These are phyloP conservation scores for Boletellus dicymbophilus DNA, from an alignment of 1,284 basidiomycete genomes.

Conservation along the genomic window DNA sequence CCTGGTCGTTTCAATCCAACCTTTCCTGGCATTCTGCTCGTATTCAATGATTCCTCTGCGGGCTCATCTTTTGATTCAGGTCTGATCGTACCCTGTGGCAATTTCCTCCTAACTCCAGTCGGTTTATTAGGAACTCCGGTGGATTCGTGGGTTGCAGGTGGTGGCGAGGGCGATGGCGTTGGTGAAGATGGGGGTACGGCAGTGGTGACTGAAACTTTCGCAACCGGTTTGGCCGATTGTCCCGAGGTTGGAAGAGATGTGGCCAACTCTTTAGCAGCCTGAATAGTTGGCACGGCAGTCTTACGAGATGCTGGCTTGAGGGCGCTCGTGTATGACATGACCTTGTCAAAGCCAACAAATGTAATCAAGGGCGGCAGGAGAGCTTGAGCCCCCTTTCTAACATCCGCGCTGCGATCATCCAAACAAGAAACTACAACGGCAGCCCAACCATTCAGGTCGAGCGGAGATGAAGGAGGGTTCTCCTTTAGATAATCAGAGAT, in stretches of 20 bases:
- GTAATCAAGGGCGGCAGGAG: conserved; percentile 81
- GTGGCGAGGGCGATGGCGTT: conserved; percentile 37
- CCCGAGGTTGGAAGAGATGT: conserved; percentile 28
- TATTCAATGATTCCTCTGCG: conserved; percentile 45
- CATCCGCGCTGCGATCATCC: conserved; percentile 91
- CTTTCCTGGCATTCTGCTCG: conserved; percentile 45
- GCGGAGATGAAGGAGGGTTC: conserved; percentile 50
- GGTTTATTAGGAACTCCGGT: conserved; percentile 47
- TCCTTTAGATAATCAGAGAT: conserved; percentile 79
- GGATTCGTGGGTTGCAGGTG: conserved; percentile 32
- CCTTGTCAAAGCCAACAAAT: conserved; percentile 81
- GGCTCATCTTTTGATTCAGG: conserved; percentile 66
- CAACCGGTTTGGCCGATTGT: conserved; percentile 28
- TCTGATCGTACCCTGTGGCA: conserved; percentile 63
- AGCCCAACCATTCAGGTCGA: conserved; percentile 81
- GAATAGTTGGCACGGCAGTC: conserved; percentile 87
- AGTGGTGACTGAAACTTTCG: conserved; percentile 13
- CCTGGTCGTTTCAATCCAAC: conserved; percentile 54
- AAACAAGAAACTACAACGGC: conserved; percentile 77
- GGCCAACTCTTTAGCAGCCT: conserved; percentile 61
- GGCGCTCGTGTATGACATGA: conserved; percentile 83
- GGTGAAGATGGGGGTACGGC: conserved; percentile 21
- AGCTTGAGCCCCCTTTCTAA: conserved; percentile 88
- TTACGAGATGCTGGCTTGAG: conserved; percentile 92
- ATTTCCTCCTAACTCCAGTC: conserved; percentile 66